Evolutionary conservation across 805 yeast species (phyloP).

Genomic region (Kodamaea leandrae): DNA sequence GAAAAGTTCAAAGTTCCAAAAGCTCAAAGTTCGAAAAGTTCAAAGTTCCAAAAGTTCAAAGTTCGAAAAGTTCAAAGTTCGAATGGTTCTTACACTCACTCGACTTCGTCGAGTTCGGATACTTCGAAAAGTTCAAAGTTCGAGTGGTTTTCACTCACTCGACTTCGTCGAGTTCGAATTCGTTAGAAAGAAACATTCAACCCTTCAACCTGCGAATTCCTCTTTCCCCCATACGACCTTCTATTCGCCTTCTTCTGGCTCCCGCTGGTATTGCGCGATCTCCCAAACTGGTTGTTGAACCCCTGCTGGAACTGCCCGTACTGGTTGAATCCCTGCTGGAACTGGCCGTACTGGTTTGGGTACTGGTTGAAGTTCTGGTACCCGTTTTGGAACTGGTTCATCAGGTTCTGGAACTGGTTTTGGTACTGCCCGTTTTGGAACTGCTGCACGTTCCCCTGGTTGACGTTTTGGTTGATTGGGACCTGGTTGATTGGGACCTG

Average conservation of each 20-base stretch:
- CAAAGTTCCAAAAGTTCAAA: too few species aligned
- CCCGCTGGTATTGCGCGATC: slow-evolving; percentile 12
- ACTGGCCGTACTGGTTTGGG: slow-evolving; percentile 9
- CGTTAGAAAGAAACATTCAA: slow-evolving; percentile 1
- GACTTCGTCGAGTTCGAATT: not conserved
- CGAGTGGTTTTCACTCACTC: too few species aligned
- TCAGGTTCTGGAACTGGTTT: slow-evolving; percentile 9
- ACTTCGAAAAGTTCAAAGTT: too few species aligned
- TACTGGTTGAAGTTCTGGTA: slow-evolving; percentile 8
- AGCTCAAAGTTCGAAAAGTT: too few species aligned
- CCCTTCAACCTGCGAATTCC: slow-evolving; percentile 1
- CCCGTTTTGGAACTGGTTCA: slow-evolving; percentile 3
- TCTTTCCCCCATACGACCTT: slow-evolving; percentile 18
- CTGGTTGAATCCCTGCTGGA: slow-evolving; percentile 2
- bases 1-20: too few species aligned
- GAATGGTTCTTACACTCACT: too few species aligned
- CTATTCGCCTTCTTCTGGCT: slow-evolving; percentile 24
- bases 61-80: too few species aligned
- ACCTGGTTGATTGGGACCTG: slow-evolving; percentile 7
- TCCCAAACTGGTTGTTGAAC: slow-evolving; percentile 11
- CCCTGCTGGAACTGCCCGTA: slow-evolving; percentile 6
- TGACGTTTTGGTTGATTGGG: too few species aligned
- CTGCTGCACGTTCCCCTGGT: not conserved
- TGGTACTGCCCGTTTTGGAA: slow-evolving; percentile 9
- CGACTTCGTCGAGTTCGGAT: too few species aligned